Conservation (phyloP, 371 early-diverging fungal genomes). For the Mortierella sp. region DNA sequence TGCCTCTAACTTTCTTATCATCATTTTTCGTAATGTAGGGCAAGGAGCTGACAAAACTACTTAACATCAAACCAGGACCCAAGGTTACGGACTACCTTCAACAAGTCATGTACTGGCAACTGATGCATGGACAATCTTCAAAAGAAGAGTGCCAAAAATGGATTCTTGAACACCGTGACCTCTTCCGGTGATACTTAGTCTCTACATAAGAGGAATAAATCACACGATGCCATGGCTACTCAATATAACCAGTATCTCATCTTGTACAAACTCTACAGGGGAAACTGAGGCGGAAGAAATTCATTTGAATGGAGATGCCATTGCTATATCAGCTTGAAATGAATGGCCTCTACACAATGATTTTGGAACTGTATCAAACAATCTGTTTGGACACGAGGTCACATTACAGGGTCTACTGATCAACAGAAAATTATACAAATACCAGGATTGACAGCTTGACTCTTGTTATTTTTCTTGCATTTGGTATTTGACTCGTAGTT, state of each 20-base stretch:
- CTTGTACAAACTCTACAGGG: too few relatives aligned
- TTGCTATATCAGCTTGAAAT: too few relatives aligned
- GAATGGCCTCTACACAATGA: too few relatives aligned
- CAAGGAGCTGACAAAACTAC: slow-evolving; percentile 36
- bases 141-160: slow-evolving; percentile 51
- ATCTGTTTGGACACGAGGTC: too few relatives aligned
- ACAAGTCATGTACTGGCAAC: slow-evolving; percentile 43
- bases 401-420: background rate
- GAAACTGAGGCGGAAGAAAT: too few relatives aligned
- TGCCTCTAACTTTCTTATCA: background rate
- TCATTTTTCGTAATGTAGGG: slow-evolving; percentile 16
- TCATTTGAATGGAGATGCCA: too few relatives aligned
- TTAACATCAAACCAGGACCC: slow-evolving; percentile 35
- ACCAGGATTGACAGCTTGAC: background rate
- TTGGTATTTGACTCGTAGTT: background rate
- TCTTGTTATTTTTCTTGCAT: background rate
- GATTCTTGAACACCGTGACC: slow-evolving; percentile 26
- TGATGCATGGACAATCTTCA: slow-evolving; percentile 27
- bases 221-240: background rate
- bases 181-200: slow-evolving; percentile 16
- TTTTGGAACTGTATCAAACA: background rate
- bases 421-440: background rate
- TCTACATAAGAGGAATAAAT: background rate
- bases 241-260: too few relatives aligned
- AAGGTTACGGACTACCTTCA: slow-evolving; percentile 39